Base-by-base conservation (phyloP, 257 asterid genomes). In the Gentiana dahurica region DNA sequence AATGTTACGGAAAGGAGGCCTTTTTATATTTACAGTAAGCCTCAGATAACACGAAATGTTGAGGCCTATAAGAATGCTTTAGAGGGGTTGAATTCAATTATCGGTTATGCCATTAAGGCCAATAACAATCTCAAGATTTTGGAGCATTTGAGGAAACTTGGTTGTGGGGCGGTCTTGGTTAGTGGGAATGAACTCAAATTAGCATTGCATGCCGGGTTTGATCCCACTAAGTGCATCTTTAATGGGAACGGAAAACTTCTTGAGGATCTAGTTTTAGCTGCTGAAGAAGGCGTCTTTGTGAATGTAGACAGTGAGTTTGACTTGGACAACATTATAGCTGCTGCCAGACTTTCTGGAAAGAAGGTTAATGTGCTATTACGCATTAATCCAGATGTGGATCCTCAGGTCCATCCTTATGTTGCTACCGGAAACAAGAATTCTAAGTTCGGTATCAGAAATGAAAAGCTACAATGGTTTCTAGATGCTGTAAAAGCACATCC, bases 371-470 rank as follows among this genome's bases (percentile, higher is more conserved):
- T 87, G 70, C 76, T 91, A 32, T 68, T 91, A 45, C 86, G 96
- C 12, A 91, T 91, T 64, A 91, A 91, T 77, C 98, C 98, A 0
- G 94, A 91, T 54, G 98, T 87, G 68, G 98, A 91, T 73, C 98
- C 98, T 65, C 94, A 91, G 98, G 98, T 91, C 51, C 98, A 91
- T 77, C 95, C 96, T 44, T 87, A 91, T 57, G 96, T 91, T 79
- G 95, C 98, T 52, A 87, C 98, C 2, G 98, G 98, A 49, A 91
- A 91, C 73, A 91, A 91, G 64, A 87, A 82, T 77, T 87, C 96
- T 49, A 91, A 91, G 64, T 91, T 91, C 56, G 98, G 96, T 24
- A 91, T 91, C 69, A 81, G 95, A 77, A 91, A 91, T 45, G 98
- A 87, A 80, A 91, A 85, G 78, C 81, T 91, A 60, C 94, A 79